Conservation (phyloP, 2,329 filamentous ascomycete species). For the Parascedosporium putredinis region DNA sequence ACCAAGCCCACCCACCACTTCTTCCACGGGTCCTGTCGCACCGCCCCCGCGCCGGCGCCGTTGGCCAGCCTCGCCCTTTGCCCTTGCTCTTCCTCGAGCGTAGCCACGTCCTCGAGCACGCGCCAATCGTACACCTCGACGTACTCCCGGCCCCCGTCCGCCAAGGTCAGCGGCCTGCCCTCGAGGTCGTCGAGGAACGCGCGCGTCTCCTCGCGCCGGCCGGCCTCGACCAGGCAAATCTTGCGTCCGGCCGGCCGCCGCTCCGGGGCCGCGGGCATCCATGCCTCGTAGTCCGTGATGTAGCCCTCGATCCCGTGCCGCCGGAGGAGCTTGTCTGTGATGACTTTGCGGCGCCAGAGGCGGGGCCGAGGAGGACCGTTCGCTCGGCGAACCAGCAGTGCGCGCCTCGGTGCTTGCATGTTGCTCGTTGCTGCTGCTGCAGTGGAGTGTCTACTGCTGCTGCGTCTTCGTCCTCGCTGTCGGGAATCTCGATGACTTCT, state of each 20-base stretch:
- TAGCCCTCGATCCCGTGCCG: constrained; percentile 30
- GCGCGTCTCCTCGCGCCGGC: constrained; percentile 20
- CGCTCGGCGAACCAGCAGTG: constrained; percentile 27
- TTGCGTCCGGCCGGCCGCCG: neutral
- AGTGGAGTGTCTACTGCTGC: neutral
- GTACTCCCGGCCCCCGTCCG: constrained; percentile 22
- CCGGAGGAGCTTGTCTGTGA: constrained; percentile 27
- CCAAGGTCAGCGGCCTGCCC: constrained; percentile 16
- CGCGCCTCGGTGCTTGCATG: constrained; percentile 22
- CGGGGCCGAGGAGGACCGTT: constrained; percentile 32
- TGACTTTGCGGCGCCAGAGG: constrained; percentile 24
- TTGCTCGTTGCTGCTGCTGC: neutral
- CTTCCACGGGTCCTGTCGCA: constrained; percentile 33
- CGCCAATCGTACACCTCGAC: constrained; percentile 38
- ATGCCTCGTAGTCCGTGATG: constrained; percentile 24
- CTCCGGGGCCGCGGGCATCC: constrained; percentile 15
- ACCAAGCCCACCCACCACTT: constrained; percentile 33
- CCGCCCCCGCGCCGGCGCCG: too few relatives aligned
- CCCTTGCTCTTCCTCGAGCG: constrained; percentile 25
- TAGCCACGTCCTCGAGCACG: constrained; percentile 27
- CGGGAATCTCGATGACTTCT: neutral
- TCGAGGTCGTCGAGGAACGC: constrained; percentile 24
- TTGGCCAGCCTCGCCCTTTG: constrained; percentile 22
- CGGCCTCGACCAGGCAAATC: constrained; percentile 28
- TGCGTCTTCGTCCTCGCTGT: neutral